Conservation (phyloP, 1,139 yeast species). For the Diutina mesorugosa region DNA sequence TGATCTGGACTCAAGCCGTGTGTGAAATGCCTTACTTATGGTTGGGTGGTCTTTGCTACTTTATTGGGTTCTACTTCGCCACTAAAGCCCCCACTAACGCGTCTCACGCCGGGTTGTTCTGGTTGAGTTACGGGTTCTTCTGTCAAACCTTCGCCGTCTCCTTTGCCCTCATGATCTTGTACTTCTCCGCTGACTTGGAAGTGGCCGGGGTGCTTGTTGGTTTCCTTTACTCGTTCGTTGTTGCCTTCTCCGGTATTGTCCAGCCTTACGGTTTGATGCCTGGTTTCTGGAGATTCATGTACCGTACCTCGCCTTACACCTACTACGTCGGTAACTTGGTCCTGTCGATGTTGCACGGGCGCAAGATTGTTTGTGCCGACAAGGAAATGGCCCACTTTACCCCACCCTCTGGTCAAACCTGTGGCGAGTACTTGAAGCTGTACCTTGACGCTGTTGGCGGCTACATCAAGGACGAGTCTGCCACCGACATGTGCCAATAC, state of each 20-base stretch:
- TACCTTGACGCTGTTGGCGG: slow-evolving; percentile 25
- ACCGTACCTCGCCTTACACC: slow-evolving; percentile 58
- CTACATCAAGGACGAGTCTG: slow-evolving; percentile 38
- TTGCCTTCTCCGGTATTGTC: slow-evolving; percentile 52
- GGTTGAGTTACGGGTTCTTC: slow-evolving; percentile 38
- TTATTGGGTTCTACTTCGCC: slow-evolving; percentile 46
- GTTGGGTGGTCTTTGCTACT: slow-evolving; percentile 37
- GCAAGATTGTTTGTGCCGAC: slow-evolving; percentile 11
- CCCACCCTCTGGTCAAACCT: slow-evolving; percentile 25
- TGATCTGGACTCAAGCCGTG: slow-evolving; percentile 37
- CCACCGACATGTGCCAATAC: slow-evolving; percentile 42
- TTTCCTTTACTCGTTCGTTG: slow-evolving; percentile 37
- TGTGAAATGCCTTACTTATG: slow-evolving; percentile 46
- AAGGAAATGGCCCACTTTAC: slow-evolving; percentile 6
- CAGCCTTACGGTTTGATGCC: slow-evolving; percentile 40
- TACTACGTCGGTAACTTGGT: slow-evolving; percentile 52
- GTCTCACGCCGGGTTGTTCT: slow-evolving; percentile 1
- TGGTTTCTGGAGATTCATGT: slow-evolving; percentile 58
- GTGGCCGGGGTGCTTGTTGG: slow-evolving; percentile 48
- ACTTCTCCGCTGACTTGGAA: slow-evolving; percentile 48
- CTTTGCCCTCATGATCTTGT: slow-evolving; percentile 40
- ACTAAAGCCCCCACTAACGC: slow-evolving; percentile 9
- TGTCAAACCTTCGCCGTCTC: slow-evolving; percentile 43
- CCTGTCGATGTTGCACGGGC: slow-evolving; percentile 37
- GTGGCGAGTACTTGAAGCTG: slow-evolving; percentile 35